Conservation (phyloP, 805 yeast species). For the Candida endomychidarum region DNA sequence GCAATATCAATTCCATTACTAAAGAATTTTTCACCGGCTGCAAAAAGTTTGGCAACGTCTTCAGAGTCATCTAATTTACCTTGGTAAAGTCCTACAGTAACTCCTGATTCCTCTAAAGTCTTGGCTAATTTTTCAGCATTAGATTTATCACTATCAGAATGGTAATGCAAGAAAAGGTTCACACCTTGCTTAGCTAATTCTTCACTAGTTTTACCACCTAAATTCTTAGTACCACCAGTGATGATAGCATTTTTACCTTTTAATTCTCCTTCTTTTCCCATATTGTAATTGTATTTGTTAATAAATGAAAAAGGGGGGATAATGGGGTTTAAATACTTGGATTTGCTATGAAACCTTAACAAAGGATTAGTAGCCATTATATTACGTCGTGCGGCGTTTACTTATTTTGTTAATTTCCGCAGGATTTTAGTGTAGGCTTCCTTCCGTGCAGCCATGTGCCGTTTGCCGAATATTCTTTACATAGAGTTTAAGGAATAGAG, state of each 20-base stretch:
- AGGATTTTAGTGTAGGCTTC: no score
- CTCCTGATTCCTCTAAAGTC: slow-evolving; percentile 32
- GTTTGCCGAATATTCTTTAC: no score
- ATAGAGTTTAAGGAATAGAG: no score
- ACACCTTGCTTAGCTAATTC: slow-evolving; percentile 58
- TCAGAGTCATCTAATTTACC: slow-evolving; percentile 44
- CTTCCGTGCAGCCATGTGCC: no score
- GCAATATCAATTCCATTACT: slow-evolving; percentile 57
- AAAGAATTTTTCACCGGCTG: slow-evolving; percentile 40
- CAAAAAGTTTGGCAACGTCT: slow-evolving; percentile 47
- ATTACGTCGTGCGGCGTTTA: no score
- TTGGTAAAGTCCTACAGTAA: slow-evolving; percentile 43
- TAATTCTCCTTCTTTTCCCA: slow-evolving; percentile 16
- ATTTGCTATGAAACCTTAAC: no score
- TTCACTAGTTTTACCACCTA: slow-evolving; percentile 52
- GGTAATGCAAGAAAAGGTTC: slow-evolving; percentile 55
- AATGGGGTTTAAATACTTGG: no score
- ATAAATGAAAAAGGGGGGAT: no score
- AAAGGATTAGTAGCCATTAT: no score
- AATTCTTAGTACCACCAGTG: slow-evolving; percentile 63
- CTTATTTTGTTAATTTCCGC: no score
- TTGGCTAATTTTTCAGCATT: slow-evolving; percentile 33
- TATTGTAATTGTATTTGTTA: no score
- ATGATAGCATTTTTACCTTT: slow-evolving; percentile 53
- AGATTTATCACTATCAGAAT: slow-evolving; percentile 43